Evolutionary conservation across 495 filamentous ascomycete genomes (phyloP), one percentile per base, ranked within the genome.

Genomic region (Daldinia bambusicola): DNA sequence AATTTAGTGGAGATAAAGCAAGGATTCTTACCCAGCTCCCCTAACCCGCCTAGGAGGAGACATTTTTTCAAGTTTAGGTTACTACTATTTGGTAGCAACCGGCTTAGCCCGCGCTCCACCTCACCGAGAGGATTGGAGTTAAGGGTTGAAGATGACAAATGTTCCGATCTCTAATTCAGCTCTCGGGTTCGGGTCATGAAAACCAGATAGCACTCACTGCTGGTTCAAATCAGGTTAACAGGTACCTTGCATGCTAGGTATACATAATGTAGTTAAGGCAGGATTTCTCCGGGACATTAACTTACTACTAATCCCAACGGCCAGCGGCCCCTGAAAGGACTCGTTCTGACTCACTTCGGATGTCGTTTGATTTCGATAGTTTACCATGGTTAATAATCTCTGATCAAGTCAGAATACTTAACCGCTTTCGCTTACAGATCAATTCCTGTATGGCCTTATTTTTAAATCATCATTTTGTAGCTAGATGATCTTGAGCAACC

Each of bases 61-160:
- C 18, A 8, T 22, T 22, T 48, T 48, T 16, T 22, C 18, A 20
- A 20, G 43, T 48, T 48, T 48, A 48, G 43, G 9, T 48, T 20
- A 48, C 18, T 18, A 9, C 1, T 9, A 38, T 12, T 9, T 7
- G 32, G 43, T 48, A 48, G 43, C 8, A 48, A 16, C 2, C 43
- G 43, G 43, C 18, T 48, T 45, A 45, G n/a, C 37, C 43, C 43
- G 43, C 20, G 18, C 43, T 48, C 43, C 43, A 48, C 43, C 43
- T 48, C 43, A 16, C 18, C 43, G 43, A 12, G 43, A 48, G 16
- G 43, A 20, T 48, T 48, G 8, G 9, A 48, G 18, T 48, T 45
- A 18, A 45, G 8, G 9, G 20, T 8, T 48, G 18, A 18, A 45
- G 41, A 45, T 18, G 41, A 45, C n/a, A n/a, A 45, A 45, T 45